Evolutionary conservation across 345 rosid species (phyloP).

Genomic region (Lumnitzera racemosa): DNA sequence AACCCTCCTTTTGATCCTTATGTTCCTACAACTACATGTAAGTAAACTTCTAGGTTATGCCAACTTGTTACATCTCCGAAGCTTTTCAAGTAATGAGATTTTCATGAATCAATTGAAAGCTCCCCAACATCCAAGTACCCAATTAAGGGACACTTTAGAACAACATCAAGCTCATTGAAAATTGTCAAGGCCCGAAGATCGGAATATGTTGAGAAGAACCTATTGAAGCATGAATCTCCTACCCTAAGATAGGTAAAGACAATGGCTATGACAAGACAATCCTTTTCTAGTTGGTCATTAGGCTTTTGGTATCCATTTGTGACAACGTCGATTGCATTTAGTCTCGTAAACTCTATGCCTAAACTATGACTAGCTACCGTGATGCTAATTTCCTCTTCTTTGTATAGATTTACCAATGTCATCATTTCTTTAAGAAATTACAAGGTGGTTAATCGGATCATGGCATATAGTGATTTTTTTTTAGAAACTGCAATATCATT

Average conservation of each 20-base stretch:
- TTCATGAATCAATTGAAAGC: conserved; percentile 46
- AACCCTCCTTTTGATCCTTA: conserved; percentile 54
- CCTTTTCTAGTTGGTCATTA: conserved; percentile 11
- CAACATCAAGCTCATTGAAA: conserved; percentile 44
- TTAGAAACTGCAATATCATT: too few species aligned
- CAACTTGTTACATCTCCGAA: conserved; percentile 34
- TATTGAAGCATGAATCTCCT: conserved; percentile 40
- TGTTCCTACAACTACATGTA: conserved; percentile 77
- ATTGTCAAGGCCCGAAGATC: conserved; percentile 43
- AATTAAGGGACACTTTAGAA: conserved; percentile 55
- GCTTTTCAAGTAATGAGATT: conserved; percentile 51
- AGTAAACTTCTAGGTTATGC: conserved; percentile 60
- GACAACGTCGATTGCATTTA: conserved; percentile 55
- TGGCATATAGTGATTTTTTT: too few species aligned
- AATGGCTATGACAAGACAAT: conserved; percentile 45
- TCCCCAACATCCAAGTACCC: conserved; percentile 72
- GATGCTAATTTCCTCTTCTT: conserved; percentile 61
- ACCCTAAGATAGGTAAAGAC: conserved; percentile 64
- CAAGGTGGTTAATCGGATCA: not conserved
- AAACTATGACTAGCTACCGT: conserved; percentile 57
- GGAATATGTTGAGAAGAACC: conserved; percentile 28
- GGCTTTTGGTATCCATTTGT: conserved; percentile 45
- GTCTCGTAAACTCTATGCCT: conserved; percentile 53
- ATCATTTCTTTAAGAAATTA: conserved; percentile 37
- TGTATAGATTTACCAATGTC: conserved; percentile 43